These are phyloP conservation scores for Ustilago tritici DNA, from an alignment of 1,284 basidiomycete species.

Conservation along the genomic window DNA sequence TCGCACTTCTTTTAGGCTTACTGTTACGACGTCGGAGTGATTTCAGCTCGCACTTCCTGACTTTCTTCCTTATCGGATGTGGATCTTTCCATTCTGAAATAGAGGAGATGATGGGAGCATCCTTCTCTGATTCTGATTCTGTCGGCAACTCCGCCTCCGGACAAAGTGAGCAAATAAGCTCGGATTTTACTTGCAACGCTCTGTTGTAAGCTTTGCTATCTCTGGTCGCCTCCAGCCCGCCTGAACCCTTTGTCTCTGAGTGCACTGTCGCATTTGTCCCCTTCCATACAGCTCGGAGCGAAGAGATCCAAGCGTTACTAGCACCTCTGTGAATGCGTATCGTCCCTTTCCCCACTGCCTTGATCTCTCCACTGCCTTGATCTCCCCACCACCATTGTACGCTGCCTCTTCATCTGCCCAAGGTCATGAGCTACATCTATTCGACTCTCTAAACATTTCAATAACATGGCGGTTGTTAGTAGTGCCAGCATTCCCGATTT, in stretches of 20 bases:
- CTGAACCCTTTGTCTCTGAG: not conserved
- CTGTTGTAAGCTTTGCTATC: not conserved
- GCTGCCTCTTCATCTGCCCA: not conserved
- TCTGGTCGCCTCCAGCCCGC: not conserved
- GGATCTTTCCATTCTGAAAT: constrained; percentile 21
- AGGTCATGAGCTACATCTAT: constrained; percentile 15
- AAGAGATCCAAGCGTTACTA: constrained; percentile 9
- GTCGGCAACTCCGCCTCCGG: not conserved
- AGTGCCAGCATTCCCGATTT: constrained; percentile 19
- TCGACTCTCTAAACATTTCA: constrained; percentile 12
- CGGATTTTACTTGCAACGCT: not conserved
- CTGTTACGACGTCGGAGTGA: constrained; percentile 11
- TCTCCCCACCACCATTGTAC: not conserved
- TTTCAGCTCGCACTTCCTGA: not conserved
- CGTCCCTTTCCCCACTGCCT: not conserved
- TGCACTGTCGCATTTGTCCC: not conserved
- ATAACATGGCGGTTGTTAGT: constrained; percentile 36
- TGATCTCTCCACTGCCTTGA: not conserved
- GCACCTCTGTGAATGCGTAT: not conserved
- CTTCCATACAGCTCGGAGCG: not conserved
- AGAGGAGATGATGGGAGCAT: not conserved
- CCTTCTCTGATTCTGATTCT: not conserved
- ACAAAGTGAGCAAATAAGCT: not conserved
- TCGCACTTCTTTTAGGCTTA: not conserved
- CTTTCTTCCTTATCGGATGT: constrained; percentile 20